Base-by-base conservation (phyloP, 169 alveolate genomes). In the Eimeria necatrix region DNA sequence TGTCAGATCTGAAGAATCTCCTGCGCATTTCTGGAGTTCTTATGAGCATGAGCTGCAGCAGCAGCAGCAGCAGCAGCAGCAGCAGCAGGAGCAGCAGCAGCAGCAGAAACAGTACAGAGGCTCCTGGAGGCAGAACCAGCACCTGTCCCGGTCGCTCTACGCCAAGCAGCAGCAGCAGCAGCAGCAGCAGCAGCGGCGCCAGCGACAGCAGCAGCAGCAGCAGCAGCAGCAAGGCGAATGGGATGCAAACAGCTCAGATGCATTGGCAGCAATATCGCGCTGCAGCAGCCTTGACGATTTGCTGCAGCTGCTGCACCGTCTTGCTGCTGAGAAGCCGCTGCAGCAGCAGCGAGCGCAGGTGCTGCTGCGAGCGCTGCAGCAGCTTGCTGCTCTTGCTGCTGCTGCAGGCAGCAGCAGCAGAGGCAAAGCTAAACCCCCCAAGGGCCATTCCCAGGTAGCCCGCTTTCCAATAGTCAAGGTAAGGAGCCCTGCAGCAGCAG, bases 231-330 rank as follows among this genome's bases (percentile, higher is more conserved):
- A 61, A 26, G 74, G 74, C 0, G 14, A n/a, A 20, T n/a, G 9
- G 0, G 0, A 7, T 61, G 61, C 59, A 76, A 61, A 48, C 18
- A 24, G 20, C 26, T 14, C 76, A 5, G 76, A 10, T 64, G 76
- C 20, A 8, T 14, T 8, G 9, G 76, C 76, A 64, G 76, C 76
- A 64, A 18, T 76, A 4, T 76, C 46, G 22, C 87, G 87, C 87
- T 76, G 87, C 87, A 32, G 61, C 9, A 16, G 64, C 20, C 9
- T 76, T 4, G 87, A 46, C 4, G 24, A 32, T 6, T 20, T 76
- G 87, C 87, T 76, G 64, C 87, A 76, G 87, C 61, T 76, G 87
- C 87, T 76, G 87, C 87, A 76, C 61, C 32, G 49, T 76, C 53
- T 48, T 32, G 87, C 87, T 48, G 87, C 87, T 0, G 49, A 32